Conservation (phyloP, 2,329 filamentous ascomycete species). For the Whalleya microplaca region DNA sequence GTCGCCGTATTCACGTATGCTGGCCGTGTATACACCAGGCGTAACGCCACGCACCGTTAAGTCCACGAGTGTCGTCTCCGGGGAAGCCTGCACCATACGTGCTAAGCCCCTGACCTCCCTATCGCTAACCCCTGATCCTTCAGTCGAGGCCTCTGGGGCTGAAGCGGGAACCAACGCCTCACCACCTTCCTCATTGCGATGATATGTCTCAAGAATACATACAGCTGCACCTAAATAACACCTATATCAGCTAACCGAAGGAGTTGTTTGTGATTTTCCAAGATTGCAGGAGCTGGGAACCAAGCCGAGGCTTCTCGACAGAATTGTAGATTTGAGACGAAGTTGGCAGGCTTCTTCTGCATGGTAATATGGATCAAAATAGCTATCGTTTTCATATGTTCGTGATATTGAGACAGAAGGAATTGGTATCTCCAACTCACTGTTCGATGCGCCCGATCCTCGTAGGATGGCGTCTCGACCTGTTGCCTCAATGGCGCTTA, state of each 20-base stretch:
- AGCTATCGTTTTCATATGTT: conserved; percentile 1
- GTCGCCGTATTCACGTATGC: conserved; percentile 83
- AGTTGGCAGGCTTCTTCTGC: neutral
- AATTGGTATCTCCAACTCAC: conserved; percentile 54
- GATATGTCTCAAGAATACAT: conserved; percentile 87
- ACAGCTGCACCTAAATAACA: conserved; percentile 72
- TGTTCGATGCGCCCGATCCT: conserved; percentile 83
- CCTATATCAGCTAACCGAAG: conserved; percentile 28
- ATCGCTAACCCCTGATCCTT: conserved; percentile 38
- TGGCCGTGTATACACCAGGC: conserved; percentile 81
- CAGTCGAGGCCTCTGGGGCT: conserved; percentile 38
- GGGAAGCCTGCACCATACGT: conserved; percentile 89
- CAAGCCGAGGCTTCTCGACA: conserved; percentile 2
- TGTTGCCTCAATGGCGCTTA: conserved; percentile 84
- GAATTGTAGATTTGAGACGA: conserved; percentile 3
- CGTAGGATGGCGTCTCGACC: conserved; percentile 93
- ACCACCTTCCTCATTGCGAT: conserved; percentile 59
- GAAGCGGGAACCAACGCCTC: conserved; percentile 39
- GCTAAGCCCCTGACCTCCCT: conserved; percentile 80
- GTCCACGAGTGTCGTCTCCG: conserved; percentile 81
- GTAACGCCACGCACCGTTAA: conserved; percentile 81
- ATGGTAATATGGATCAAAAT: conserved; percentile 16
- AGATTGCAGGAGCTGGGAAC: conserved; percentile 1
- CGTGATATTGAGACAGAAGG: conserved; percentile 10
- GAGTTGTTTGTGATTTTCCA: neutral